phyloP scores from a whole-genome alignment of 176 grass and related monocot genomes.

The Rhynchospora tenuis region DNA sequence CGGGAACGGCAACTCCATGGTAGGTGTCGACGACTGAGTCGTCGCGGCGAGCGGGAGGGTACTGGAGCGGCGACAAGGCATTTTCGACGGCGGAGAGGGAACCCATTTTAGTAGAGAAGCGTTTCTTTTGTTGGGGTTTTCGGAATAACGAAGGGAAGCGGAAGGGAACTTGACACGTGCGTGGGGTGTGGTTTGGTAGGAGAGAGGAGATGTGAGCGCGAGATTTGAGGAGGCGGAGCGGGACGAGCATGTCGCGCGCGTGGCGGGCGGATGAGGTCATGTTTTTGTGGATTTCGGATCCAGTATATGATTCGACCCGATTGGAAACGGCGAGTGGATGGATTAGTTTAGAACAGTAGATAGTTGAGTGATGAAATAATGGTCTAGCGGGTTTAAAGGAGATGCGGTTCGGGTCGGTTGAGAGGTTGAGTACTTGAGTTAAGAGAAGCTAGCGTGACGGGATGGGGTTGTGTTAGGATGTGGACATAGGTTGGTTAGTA shows the following conservation, averaged over 20 bases:
- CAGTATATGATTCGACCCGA: neutral
- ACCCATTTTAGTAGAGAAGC: constrained; percentile 41
- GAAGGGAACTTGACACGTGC: neutral
- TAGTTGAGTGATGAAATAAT: neutral
- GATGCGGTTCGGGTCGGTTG: neutral
- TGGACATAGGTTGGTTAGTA: neutral
- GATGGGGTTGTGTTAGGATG: neutral
- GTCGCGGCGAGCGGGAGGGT: constrained; percentile 57
- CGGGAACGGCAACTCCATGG: constrained; percentile 55
- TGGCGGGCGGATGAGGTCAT: neutral
- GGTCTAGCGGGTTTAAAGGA: neutral
- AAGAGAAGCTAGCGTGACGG: neutral
- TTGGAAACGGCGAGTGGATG: neutral
- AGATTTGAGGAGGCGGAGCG: constrained; percentile 18
- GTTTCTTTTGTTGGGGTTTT: neutral
- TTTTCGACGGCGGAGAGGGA: constrained; percentile 31
- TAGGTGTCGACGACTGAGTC: constrained; percentile 53
- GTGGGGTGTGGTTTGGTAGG: neutral
- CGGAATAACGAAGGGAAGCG: neutral
- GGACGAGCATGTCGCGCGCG: neutral
- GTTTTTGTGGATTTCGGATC: neutral
- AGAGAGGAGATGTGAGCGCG: neutral
- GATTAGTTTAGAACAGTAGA: no score
- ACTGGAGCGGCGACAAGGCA: constrained; percentile 27
- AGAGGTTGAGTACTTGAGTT: neutral